Base-by-base conservation (phyloP, 306 rosid genomes). In the Glycine soja region DNA sequence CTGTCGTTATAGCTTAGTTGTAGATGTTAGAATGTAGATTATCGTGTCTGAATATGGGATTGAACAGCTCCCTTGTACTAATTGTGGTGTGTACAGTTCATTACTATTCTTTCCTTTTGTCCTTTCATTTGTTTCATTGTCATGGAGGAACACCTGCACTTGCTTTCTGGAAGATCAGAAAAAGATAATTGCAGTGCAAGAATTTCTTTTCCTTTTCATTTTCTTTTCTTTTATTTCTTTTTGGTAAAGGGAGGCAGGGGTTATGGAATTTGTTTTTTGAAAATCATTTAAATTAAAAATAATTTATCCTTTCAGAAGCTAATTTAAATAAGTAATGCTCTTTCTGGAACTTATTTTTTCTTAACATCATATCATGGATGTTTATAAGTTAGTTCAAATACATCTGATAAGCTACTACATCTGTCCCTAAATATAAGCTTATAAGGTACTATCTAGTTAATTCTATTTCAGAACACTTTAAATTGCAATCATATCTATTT, bases 51-150 rank as follows among this genome's bases (percentile, higher is more conserved):
- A 56, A 80, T 82, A 79, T 78, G 82, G 86, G 77, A 65, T 53
- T 59, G 59, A 67, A 70, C 84, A 80, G 36, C 58, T 77, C 53
- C 63, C n/a, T 51, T 72, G 83, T 46, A 38, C 82, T 58, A 58
- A 18, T 80, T 34, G 61, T 72, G 86, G 81, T 80, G 83, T 89
- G 91, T 87, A 89, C 58, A 87, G 90, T 72, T 73, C 75, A 74
- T 51, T 62, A 62, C 54, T 70, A 51, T 83, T 72, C 53, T 46
- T 74, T 65, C 56, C 43, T 74, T 38, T 85, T 77, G 40, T 64
- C 61, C 40, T 73, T 83, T 73, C 80, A 67, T 78, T 66, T 59
- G 65, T 74, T 72, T 86, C 81, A 42, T 50, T 42, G 8, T 67
- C 75, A 46, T 68, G 8, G 75, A 80, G 67, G 57, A 56, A 74